A percentile compares a stretch with the other conserved stretches of the same genome.
These are phyloP conservation scores for Mesembryanthemum crystallinum DNA, from an alignment of 148 eudicot genomes.

Conservation along the genomic window DNA sequence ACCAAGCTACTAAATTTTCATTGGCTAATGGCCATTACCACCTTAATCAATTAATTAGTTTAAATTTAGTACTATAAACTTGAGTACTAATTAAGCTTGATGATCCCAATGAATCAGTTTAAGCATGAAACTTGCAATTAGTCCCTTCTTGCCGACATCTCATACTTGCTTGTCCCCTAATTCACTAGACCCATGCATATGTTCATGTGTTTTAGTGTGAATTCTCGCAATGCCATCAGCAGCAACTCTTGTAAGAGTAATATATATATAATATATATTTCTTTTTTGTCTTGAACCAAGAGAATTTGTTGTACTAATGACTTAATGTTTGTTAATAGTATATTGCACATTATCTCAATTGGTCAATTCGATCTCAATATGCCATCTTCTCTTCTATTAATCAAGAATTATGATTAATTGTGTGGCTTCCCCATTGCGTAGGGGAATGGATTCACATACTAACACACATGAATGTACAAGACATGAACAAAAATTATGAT, in stretches of 20 bases:
- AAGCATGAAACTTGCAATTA: slow-evolving; percentile 21
- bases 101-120: slow-evolving; percentile 31
- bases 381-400: not conserved
- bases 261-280: too few relatives aligned
- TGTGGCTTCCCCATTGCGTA: not conserved
- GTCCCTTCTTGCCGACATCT: slow-evolving; percentile 29
- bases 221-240: not conserved
- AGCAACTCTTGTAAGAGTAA: too few relatives aligned
- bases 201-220: slow-evolving; percentile 25
- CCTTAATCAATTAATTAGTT: not conserved
- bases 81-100: slow-evolving; percentile 20
- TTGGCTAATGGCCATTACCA: not conserved
- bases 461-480: too few relatives aligned
- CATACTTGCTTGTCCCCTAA: slow-evolving; percentile 35
- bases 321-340: not conserved
- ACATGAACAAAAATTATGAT: not conserved
- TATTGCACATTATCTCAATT: not conserved
- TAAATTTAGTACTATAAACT: not conserved
- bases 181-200: slow-evolving; percentile 28
- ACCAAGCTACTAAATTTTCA: too few relatives aligned
- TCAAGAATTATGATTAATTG: not conserved
- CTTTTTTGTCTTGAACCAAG: not conserved
- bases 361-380: not conserved
- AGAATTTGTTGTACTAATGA: not conserved
- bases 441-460: not conserved